Base-by-base conservation (phyloP, 352 stramenopile species). In the Phytopythium kandeliae region DNA sequence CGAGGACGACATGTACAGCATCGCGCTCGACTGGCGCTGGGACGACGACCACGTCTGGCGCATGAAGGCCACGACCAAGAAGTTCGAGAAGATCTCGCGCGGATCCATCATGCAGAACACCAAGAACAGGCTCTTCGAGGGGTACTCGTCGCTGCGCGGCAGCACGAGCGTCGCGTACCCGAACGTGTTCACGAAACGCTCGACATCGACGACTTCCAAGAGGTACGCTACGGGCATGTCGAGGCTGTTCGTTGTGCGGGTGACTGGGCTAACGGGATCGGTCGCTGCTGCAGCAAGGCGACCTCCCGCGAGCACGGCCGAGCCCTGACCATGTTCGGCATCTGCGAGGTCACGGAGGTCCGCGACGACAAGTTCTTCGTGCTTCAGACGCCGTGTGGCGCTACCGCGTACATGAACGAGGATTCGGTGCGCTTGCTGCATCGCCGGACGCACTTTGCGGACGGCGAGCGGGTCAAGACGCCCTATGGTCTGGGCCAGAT, bases 51-150 rank as follows among this genome's bases (percentile, higher is more conserved):
- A 93, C 52, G 80, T 93, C 17, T 93, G 79, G 79, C 78, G 80
- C 57, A 93, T 93, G 83, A 93, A 91, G 55, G 83, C 83, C 17
- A 92, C 79, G n/a, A 91, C 79, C 44, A 93, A 93, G 60, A 93
- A 91, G 73, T 93, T 93, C 48, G 81, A 92, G 37, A 91, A 89
- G 68, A 76, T 92, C 44, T 42, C 65, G 41, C 61, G 69, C n/a
- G 64, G 69, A 26, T 87, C 70, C 30, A 71, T 89, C 42, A 86
- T 89, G 38, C 74, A 89, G 54, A 85, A 82, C 63, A 89, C 76
- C 26, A 92, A 90, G 63, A 90, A 87, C 58, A 70, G 61, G 35
- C 62, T 91, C 26, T 89, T 91, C 38, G 75, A 88, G 54, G 77
- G 80, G 22, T 87, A 88, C 71, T 88, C 77, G 56, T 84, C 75